phyloP scores from a whole-genome alignment of 768 basidiomycete genomes.

The Boletus pseudo-olivaceus region DNA sequence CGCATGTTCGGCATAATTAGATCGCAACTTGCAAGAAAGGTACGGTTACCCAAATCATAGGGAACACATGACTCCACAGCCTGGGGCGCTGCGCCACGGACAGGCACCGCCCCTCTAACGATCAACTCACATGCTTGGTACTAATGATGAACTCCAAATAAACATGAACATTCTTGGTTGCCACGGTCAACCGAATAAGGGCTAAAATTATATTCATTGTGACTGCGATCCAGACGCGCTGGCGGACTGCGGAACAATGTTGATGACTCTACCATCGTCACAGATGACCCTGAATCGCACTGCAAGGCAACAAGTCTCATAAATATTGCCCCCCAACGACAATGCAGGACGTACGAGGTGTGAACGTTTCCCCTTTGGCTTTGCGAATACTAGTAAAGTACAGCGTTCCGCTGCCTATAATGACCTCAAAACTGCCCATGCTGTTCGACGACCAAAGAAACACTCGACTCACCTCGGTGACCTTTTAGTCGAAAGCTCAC shows the following conservation, averaged over 20 bases:
- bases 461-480: conserved; percentile 48
- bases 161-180: neutral
- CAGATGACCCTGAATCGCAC: conserved; percentile 68
- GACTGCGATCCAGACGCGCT: neutral
- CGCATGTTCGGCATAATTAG: too few species aligned
- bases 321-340: neutral
- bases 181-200: neutral
- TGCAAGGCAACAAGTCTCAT: conserved; percentile 18
- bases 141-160: neutral
- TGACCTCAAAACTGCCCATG: neutral
- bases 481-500: conserved; percentile 74
- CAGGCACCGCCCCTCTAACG: neutral
- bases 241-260: conserved; percentile 19
- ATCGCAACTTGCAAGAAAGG: too few species aligned
- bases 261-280: conserved; percentile 53
- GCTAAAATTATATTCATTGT: neutral
- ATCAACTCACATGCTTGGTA: neutral
- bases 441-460: neutral
- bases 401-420: conserved; percentile 63
- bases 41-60: too few species aligned
- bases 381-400: conserved; percentile 84
- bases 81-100: neutral
- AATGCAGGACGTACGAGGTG: conserved; percentile 43
- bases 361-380: conserved; percentile 67
- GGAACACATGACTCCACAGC: neutral